These are phyloP conservation scores for Solanum sparsipilum DNA, from an alignment of 257 asterid species.

Conservation along the genomic window DNA sequence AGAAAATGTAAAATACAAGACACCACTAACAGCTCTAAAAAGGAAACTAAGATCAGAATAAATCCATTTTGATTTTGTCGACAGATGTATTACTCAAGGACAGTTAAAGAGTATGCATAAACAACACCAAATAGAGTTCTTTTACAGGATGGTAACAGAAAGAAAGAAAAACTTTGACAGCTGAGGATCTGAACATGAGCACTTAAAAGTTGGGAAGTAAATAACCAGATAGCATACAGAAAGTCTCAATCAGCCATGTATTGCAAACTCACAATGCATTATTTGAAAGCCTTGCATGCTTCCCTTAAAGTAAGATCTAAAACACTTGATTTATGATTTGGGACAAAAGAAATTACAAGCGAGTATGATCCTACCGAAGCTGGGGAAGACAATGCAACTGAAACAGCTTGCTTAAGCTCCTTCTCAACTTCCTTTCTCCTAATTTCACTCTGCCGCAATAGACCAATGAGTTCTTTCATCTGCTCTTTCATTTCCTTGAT, in stretches of 20 bases:
- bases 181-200: not conserved
- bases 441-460: conserved; percentile 79
- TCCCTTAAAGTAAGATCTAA: not conserved
- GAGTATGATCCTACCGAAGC: conserved; percentile 49
- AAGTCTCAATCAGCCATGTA: not conserved
- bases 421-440: conserved; percentile 76
- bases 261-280: not conserved
- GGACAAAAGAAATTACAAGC: not conserved
- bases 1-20: not conserved
- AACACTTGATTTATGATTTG: not conserved
- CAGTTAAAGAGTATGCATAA: not conserved
- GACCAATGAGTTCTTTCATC: conserved; percentile 74
- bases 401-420: conserved; percentile 63
- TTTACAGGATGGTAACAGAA: not conserved
- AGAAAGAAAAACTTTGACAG: not conserved
- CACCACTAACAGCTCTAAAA: not conserved
- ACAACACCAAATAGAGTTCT: not conserved
- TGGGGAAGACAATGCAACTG: conserved; percentile 55
- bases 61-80: not conserved
- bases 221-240: not conserved
- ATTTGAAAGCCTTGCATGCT: not conserved
- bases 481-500: conserved; percentile 94
- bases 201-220: not conserved
- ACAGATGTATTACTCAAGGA: not conserved
- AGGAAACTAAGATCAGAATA: not conserved